Percentiles rank a stretch among this genome's conserved stretches.
Conservation (phyloP, 2,329 filamentous ascomycete genomes). For the Phaeosphaeriaceae sp. region DNA sequence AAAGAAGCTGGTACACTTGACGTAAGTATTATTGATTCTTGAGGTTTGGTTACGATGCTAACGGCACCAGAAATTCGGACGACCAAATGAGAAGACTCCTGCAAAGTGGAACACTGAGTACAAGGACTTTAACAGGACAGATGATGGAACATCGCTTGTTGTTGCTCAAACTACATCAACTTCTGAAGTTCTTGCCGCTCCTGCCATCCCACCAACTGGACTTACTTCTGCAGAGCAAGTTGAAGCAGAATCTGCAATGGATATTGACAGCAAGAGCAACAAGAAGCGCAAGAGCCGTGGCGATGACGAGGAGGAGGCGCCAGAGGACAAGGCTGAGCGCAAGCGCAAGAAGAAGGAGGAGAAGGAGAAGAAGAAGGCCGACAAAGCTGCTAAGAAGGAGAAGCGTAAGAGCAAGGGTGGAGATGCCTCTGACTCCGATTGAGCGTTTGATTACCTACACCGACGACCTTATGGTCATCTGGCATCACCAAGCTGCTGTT, state of each 20-base stretch:
- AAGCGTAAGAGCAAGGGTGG: conserved; percentile 40
- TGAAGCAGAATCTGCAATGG: conserved; percentile 43
- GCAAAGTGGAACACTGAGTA: conserved; percentile 92
- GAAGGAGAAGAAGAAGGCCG: conserved; percentile 46
- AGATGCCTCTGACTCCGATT: conserved; percentile 45
- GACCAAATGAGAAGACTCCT: conserved; percentile 89
- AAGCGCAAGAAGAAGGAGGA: conserved; percentile 79
- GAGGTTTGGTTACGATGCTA: conserved; percentile 30
- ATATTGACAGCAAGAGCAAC: conserved; percentile 25
- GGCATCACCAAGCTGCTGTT: conserved; percentile 19
- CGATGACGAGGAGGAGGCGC: conserved; percentile 54
- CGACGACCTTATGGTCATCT: conserved; percentile 22
- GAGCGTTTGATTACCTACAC: conserved; percentile 20
- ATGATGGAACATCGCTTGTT: conserved; percentile 29
- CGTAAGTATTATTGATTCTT: conserved; percentile 52
- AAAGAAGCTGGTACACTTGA: conserved; percentile 98
- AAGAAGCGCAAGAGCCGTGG: conserved; percentile 58
- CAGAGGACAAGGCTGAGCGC: conserved; percentile 56
- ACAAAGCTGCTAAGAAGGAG: conserved; percentile 30
- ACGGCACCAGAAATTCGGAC: conserved; percentile 77
- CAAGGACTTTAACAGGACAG: conserved; percentile 70
- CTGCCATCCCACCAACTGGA: conserved; percentile 43
- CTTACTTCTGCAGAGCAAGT: conserved; percentile 29
- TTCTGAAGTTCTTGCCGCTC: conserved; percentile 45
- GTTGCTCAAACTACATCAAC: conserved; percentile 42